phyloP scores from a whole-genome alignment of 192 early-diverging fungal genomes.

The Mortierella alpina region DNA sequence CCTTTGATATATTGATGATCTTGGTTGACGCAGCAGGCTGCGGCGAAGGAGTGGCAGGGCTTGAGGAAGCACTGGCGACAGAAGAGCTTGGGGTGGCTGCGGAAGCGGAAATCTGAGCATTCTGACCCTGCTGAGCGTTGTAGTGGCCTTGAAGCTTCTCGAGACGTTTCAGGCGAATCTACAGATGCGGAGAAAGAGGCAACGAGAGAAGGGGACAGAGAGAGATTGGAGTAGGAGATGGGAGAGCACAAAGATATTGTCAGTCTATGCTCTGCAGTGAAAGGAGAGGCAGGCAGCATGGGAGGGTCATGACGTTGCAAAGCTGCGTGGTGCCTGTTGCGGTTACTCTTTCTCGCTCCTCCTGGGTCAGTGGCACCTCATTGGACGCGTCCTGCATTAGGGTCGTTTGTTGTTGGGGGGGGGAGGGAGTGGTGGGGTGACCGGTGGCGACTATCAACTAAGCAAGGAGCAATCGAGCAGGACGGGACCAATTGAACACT shows the following conservation, averaged over 20 bases:
- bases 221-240: background rate
- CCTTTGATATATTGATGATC: constrained; percentile 2
- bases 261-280: background rate
- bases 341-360: constrained; percentile 43
- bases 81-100: constrained; percentile 13
- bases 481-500: too few relatives aligned
- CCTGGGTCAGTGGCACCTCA: constrained; percentile 42
- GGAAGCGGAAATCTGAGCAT: constrained; percentile 2
- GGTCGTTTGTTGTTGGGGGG: background rate
- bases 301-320: background rate
- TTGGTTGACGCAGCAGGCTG: constrained; percentile 6
- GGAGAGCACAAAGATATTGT: background rate
- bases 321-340: background rate
- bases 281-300: too few relatives aligned
- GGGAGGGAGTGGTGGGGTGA: background rate
- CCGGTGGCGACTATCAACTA: background rate
- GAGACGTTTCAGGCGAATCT: constrained; percentile 74
- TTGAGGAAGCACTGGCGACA: constrained; percentile 13
- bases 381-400: constrained; percentile 56
- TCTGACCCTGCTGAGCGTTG: constrained; percentile 23
- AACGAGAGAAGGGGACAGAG: background rate
- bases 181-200: background rate
- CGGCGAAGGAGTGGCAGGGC: background rate
- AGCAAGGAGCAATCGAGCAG: too few relatives aligned
- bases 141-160: constrained; percentile 64